Evolutionary conservation across 805 yeast genomes (phyloP), one percentile per base, ranked within the genome.

Genomic region (Yamadazyma phyllophila): DNA sequence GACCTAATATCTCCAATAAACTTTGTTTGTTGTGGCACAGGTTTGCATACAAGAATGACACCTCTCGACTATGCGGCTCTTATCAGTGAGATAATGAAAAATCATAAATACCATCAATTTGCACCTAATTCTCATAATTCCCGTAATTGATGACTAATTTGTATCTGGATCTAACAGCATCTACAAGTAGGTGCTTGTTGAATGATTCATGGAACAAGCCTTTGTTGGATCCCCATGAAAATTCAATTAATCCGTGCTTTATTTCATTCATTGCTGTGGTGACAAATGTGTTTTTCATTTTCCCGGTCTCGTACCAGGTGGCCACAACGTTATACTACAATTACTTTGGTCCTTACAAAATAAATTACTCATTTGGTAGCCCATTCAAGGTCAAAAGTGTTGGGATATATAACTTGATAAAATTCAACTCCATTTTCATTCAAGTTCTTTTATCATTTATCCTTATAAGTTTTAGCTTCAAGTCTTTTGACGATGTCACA

Each of bases 171-270:
- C 14, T 30, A n/a, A 24, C 8, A 2, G 7, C 26, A 20, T 9
- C 13, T 11, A 27, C 10, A 27, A 20, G 9, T 12, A n/a, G 26
- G 14, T 39, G 44, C 33, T 31, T 34, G 12, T 4, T 41, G 7
- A 26, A 3, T 8, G 38, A 24, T 11, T 46, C 50, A 10, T 52
- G 54, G 57, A n/a, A 37, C 2, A 17, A 46, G n/a, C 68, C 66
- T 4, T 57, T 65, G 31, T 58, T 52, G 35, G 45, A 57, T 45
- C 57, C 62, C 5, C 14, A 39, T 30, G 50, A 51, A 13, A 64
- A 65, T 47, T 50, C 58, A 34, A 33, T 65, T 7, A 61, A 65
- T 47, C 70, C 70, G 2, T 60, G 66, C 43, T 65, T 66, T 44
- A 39, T 65, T 17, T 45, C 52, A 13, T 50, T 49, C 27, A 48